phyloP scores from a whole-genome alignment of 2,329 filamentous ascomycete species.

The Neofusicoccum kwambonambiense region DNA sequence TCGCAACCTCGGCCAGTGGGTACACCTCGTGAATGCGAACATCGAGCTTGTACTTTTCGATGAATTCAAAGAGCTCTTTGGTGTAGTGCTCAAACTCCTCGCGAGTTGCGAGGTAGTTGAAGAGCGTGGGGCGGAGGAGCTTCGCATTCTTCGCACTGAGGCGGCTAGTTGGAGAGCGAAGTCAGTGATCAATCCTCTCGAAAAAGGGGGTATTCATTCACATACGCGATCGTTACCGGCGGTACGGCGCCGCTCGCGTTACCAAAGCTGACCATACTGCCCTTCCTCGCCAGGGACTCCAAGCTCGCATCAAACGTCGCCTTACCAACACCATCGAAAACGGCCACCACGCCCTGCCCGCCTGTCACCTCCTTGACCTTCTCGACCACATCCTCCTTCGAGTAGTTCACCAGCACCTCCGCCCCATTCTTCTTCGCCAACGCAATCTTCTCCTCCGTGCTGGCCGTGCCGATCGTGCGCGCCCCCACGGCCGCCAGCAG shows the following conservation, averaged over 20 bases:
- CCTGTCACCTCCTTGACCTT: constrained; percentile 68
- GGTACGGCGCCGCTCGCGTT: constrained; percentile 78
- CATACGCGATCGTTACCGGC: constrained; percentile 63
- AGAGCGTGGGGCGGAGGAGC: constrained; percentile 71
- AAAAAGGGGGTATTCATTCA: constrained; percentile 32
- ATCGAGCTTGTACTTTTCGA: constrained; percentile 67
- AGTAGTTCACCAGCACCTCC: constrained; percentile 69
- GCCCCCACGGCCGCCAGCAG: constrained; percentile 71
- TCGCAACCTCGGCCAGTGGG: constrained; percentile 67
- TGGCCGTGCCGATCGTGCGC: constrained; percentile 75
- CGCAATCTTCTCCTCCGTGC: constrained; percentile 68
- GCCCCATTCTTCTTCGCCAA: constrained; percentile 71
- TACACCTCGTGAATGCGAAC: constrained; percentile 76
- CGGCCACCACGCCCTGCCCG: constrained; percentile 69
- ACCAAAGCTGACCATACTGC: constrained; percentile 74
- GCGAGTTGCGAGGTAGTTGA: constrained; percentile 66
- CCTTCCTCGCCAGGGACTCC: constrained; percentile 73
- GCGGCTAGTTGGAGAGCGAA: constrained; percentile 26
- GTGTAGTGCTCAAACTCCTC: constrained; percentile 71
- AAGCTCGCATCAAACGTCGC: constrained; percentile 78
- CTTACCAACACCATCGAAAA: constrained; percentile 86
- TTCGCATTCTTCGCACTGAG: constrained; percentile 74
- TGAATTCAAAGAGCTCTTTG: constrained; percentile 69
- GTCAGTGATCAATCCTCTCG: background rate
- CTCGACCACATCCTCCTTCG: constrained; percentile 55